Evolutionary conservation across 441 rosid genomes (phyloP).

Genomic region (Breynia disticha): DNA sequence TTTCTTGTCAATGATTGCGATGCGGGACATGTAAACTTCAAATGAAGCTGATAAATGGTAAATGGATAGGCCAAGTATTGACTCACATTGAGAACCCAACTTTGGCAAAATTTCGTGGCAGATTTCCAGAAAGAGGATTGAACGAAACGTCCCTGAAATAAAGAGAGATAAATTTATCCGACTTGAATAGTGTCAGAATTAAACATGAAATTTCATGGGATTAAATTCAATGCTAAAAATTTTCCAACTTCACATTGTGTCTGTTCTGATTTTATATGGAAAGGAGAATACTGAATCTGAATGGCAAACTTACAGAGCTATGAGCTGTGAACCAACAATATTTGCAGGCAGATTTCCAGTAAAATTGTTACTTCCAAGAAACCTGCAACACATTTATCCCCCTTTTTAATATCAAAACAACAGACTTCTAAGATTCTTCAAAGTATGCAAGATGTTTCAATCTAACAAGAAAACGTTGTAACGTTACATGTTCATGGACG

Average conservation of each 20-base stretch:
- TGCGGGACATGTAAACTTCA: no score
- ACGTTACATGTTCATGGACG: not conserved
- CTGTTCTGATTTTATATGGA: no score
- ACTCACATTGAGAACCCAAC: conserved; percentile 36
- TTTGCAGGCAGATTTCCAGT: conserved; percentile 35
- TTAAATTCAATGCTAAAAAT: not conserved
- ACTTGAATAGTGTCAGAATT: no score
- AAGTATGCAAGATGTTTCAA: not conserved
- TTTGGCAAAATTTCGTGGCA: conserved; percentile 24
- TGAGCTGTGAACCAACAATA: conserved; percentile 25
- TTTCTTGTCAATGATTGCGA: not conserved
- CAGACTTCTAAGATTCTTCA: not conserved
- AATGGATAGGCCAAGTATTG: not conserved
- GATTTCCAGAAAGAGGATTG: conserved; percentile 44
- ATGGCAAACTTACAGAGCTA: conserved; percentile 31
- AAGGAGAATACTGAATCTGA: not conserved
- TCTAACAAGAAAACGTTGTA: no score
- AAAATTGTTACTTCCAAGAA: conserved; percentile 43
- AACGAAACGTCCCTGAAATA: conserved; percentile 44
- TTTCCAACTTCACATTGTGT: not conserved
- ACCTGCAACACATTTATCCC: conserved; percentile 21
- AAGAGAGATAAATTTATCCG: not conserved
- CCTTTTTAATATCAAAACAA: conserved; percentile 8
- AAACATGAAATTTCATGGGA: not conserved
- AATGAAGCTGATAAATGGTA: not conserved